A percentile compares a stretch with the other conserved stretches of the same genome.
Conservation (phyloP, 176 grass and related monocot species). For the Avena eriantha region DNA sequence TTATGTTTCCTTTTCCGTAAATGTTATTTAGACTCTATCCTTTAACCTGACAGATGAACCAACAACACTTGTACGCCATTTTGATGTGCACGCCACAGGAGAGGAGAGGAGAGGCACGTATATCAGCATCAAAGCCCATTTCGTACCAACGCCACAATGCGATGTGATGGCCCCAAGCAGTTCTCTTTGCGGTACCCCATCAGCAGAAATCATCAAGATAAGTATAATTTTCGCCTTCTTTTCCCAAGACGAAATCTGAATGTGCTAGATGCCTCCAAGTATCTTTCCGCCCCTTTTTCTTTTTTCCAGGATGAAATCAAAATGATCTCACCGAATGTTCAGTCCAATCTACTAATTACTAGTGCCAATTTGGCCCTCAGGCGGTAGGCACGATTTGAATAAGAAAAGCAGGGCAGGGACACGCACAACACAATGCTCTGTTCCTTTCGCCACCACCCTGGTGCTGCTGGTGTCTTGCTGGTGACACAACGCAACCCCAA, state of each 20-base stretch:
- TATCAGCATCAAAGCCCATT: conserved; percentile 32
- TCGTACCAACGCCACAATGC: conserved; percentile 15
- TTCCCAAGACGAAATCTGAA: background rate
- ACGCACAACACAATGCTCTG: background rate
- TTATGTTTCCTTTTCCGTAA: too few species aligned
- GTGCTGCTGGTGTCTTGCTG: conserved; percentile 34
- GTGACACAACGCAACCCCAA: conserved; percentile 32
- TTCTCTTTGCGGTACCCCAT: background rate
- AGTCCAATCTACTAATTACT: background rate
- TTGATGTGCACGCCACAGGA: conserved; percentile 19
- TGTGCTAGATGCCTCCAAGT: background rate
- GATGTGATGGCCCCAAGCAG: conserved; percentile 39
- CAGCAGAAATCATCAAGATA: conserved; percentile 2
- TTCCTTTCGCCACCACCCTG: conserved; percentile 42
- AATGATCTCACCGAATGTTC: too few species aligned
- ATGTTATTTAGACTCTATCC: too few species aligned
- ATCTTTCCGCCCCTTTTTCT: background rate
- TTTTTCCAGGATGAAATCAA: background rate
- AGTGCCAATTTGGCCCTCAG: background rate
- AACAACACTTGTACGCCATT: background rate
- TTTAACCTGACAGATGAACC: too few species aligned
- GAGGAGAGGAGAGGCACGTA: background rate
- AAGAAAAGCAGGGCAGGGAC: background rate
- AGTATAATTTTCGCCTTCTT: background rate
- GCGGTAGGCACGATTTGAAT: background rate